Base-by-base conservation (phyloP, 345 rosid genomes). In the Gossypium herbaceum region DNA sequence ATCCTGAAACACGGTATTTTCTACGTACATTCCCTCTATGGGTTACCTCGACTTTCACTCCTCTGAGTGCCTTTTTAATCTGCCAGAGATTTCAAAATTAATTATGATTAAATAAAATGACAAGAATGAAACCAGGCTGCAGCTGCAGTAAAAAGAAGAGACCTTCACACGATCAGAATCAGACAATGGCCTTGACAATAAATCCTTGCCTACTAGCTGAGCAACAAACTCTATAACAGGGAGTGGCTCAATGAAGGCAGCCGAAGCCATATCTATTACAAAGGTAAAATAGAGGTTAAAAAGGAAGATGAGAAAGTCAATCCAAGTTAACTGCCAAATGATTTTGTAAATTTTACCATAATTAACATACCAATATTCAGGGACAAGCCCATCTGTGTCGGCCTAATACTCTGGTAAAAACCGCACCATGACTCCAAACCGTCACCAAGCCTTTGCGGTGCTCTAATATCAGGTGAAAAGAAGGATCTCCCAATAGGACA, bases 391-490 rank as follows among this genome's bases (percentile, higher is more conserved):
- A 95, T 95, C 51, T 93, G 99, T 0, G 99, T 95, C 11, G 99
- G 98, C 80, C 99, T 88, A 69, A 95, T 91, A 73, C 99, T 95
- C 78, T 95, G 98, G 75, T 93, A 95, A 80, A 93, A 95, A 39
- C 99, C 99, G 67, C 97, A 93, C 99, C 99, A 95, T 19, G 97
- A 90, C 88, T 95, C 97, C 81, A 95, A 87, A 70, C 99, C 99
- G 19, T 95, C 99, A 71, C 99, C 97, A 9, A 95, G 93, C 34
- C 91, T 76, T 67, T 90, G 97, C 0, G 97, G 97, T 41, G 83
- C 81, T 83, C 92, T 84, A 64, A 91, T 83, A 81, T 85, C 87
- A 15, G 97, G 99, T 47, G 99, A 95, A 72, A 91, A 95, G 86
- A 95, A 95, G 22, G 94, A 95, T 80, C 98, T 88, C 55, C 98